phyloP scores from a whole-genome alignment of 176 grass and related monocot species.

The Carex parvula region DNA sequence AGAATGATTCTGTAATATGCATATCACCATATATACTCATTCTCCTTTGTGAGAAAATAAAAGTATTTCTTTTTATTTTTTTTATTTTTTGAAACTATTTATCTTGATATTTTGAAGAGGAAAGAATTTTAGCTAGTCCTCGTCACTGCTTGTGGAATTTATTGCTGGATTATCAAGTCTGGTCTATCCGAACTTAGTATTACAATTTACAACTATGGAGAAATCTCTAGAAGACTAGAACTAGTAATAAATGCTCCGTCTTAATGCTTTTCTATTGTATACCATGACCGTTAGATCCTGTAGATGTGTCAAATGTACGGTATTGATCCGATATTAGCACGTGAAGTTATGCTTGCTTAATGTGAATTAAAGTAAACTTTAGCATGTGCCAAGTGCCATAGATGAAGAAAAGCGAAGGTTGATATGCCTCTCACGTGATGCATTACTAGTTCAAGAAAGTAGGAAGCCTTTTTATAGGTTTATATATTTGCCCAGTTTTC shows the following conservation, averaged over 20 bases:
- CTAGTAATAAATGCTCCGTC: neutral
- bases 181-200: neutral
- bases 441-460: slow-evolving; percentile 8
- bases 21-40: too few relatives aligned
- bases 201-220: neutral
- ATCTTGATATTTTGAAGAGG: neutral
- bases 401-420: slow-evolving; percentile 17
- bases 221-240: neutral
- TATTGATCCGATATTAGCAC: slow-evolving; percentile 1
- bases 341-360: slow-evolving; percentile 25
- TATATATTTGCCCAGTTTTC: neutral
- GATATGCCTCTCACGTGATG: slow-evolving; percentile 21
- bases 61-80: neutral
- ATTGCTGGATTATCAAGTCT: neutral
- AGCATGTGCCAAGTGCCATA: neutral
- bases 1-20: too few relatives aligned
- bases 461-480: neutral
- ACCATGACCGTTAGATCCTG: slow-evolving; percentile 15
- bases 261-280: neutral
- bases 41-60: neutral
- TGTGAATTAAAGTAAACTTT: slow-evolving; percentile 22
- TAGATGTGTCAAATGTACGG: neutral
- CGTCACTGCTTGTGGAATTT: neutral
- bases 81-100: neutral
- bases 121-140: neutral